Percentiles rank a stretch among this genome's conserved stretches.
Evolutionary conservation across 805 yeast species (phyloP).

Genomic region (Nakazawaea wickerhamii): DNA sequence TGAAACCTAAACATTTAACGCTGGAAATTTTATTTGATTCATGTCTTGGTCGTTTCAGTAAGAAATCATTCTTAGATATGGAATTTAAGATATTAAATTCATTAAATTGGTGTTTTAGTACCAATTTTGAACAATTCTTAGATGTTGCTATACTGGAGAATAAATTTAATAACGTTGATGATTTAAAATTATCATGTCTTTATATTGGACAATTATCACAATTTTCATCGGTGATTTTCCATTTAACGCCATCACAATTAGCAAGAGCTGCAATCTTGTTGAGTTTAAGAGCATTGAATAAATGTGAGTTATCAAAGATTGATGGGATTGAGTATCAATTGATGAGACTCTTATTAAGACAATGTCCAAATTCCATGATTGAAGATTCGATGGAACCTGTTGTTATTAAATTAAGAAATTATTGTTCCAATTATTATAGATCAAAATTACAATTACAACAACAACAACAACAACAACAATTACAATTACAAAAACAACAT

Average conservation of each 20-base stretch:
- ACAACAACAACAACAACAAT: background rate
- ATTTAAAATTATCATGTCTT: conserved; percentile 37
- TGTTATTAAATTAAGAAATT: background rate
- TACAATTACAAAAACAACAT: background rate
- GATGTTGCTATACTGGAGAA: conserved; percentile 41
- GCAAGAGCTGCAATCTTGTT: conserved; percentile 48
- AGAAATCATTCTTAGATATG: conserved; percentile 55
- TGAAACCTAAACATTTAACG: conserved; percentile 53
- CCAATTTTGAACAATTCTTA: conserved; percentile 59
- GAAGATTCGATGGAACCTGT: conserved; percentile 1
- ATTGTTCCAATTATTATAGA: background rate
- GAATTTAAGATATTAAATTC: conserved; percentile 62
- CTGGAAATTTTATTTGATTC: conserved; percentile 46
- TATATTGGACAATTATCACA: conserved; percentile 64
- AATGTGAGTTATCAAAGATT: conserved; percentile 22
- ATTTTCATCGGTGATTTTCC: conserved; percentile 52
- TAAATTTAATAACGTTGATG: conserved; percentile 18
- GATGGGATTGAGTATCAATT: conserved; percentile 25
- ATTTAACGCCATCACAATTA: conserved; percentile 38
- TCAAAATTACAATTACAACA: background rate
- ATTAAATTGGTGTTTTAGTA: conserved; percentile 59
- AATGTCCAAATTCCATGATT: conserved; percentile 10
- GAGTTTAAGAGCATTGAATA: conserved; percentile 38
- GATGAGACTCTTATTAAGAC: conserved; percentile 14
- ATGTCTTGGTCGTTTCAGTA: conserved; percentile 55